Conservation (phyloP, 2,329 filamentous ascomycete species). For the Cladosporium sp. region DNA sequence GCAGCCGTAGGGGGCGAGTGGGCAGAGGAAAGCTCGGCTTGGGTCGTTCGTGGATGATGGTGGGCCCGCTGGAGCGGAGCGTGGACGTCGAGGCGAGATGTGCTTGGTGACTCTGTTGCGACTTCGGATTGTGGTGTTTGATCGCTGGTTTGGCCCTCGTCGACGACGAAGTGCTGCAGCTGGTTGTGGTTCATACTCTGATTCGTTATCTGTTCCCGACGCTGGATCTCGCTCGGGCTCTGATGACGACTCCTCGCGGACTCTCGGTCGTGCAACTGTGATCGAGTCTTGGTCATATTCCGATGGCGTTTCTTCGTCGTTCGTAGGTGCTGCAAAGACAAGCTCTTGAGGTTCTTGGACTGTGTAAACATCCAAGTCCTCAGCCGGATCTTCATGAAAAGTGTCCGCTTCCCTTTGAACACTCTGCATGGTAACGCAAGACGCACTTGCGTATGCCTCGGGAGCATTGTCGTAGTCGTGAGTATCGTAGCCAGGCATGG, state of each 20-base stretch:
- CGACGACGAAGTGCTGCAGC: background rate
- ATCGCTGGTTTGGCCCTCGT: background rate
- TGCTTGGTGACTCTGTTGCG: background rate
- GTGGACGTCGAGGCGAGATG: background rate
- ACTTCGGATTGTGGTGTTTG: background rate
- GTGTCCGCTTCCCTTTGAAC: background rate
- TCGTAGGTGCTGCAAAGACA: background rate
- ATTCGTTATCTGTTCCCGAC: background rate
- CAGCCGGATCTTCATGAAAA: background rate
- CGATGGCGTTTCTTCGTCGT: background rate
- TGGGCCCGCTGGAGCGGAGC: background rate
- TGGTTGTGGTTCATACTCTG: background rate
- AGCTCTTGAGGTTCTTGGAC: conserved; percentile 2
- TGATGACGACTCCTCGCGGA: background rate
- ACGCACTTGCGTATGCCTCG: background rate
- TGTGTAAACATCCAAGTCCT: background rate
- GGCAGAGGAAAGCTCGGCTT: conserved; percentile 60
- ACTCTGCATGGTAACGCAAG: background rate
- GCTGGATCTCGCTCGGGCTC: background rate
- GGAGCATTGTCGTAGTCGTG: background rate
- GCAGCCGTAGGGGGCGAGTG: conserved; percentile 76
- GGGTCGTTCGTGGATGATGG: background rate
- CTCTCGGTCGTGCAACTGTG: background rate
- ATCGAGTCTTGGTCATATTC: background rate
- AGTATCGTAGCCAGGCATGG: too few species aligned